Conservation (phyloP, 768 basidiomycete species). For the Suillus discolor region DNA sequence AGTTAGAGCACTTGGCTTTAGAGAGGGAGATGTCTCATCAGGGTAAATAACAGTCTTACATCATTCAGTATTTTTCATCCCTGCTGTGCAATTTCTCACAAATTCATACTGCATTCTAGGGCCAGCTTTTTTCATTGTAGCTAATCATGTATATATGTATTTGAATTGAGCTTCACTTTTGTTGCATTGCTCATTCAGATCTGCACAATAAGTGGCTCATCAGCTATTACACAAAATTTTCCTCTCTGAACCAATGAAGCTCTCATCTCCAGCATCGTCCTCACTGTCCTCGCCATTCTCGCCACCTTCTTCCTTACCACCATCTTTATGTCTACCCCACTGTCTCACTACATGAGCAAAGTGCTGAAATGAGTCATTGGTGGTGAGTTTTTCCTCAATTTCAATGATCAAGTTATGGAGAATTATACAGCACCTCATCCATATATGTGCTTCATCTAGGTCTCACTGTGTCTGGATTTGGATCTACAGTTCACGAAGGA, state of each 20-base stretch:
- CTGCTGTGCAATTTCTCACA: too few relatives aligned
- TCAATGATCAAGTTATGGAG: slow-evolving; percentile 22
- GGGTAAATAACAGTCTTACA: neutral
- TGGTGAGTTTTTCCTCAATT: slow-evolving; percentile 13
- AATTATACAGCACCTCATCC: slow-evolving; percentile 9
- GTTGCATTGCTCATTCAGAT: too few relatives aligned
- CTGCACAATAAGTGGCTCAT: neutral
- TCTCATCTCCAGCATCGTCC: neutral
- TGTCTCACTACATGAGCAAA: neutral
- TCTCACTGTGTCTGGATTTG: slow-evolving; percentile 14
- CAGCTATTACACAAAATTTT: too few relatives aligned
- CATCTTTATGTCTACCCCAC: neutral
- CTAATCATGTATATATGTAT: neutral
- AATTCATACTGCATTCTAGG: neutral
- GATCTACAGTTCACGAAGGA: slow-evolving; percentile 11
- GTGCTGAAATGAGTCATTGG: neutral
- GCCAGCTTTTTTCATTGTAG: neutral
- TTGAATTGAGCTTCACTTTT: too few relatives aligned
- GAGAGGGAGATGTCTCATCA: neutral
- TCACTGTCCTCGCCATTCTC: neutral
- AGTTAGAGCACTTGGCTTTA: neutral
- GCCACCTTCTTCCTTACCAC: too few relatives aligned
- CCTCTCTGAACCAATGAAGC: too few relatives aligned
- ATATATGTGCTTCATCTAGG: slow-evolving; percentile 10
- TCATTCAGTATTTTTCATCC: too few relatives aligned